A percentile compares a stretch with the other conserved stretches of the same genome.
These are phyloP conservation scores for Ustulina deusta DNA, from an alignment of 2,329 filamentous ascomycete genomes.

Conservation along the genomic window DNA sequence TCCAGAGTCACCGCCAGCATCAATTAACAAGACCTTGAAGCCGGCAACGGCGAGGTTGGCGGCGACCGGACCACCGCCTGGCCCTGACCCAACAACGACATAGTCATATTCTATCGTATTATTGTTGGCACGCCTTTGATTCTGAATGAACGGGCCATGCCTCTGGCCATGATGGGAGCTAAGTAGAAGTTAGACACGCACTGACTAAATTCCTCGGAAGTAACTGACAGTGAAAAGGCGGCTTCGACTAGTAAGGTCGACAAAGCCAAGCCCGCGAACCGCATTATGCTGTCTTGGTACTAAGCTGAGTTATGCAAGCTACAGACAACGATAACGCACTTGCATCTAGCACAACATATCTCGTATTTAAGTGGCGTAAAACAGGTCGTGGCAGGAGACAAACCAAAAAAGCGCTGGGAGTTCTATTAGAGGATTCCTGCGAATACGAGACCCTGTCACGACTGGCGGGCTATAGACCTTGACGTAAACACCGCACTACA, in stretches of 20 bases:
- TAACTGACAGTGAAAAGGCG: conserved; percentile 18
- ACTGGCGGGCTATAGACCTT: neutral
- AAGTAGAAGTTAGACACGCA: conserved; percentile 5
- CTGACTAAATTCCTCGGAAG: neutral
- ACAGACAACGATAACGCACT: neutral
- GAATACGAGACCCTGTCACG: neutral
- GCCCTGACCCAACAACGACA: conserved; percentile 63
- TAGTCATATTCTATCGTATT: conserved; percentile 46
- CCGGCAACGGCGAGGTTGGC: conserved; percentile 64
- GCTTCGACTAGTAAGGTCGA: conserved; percentile 11
- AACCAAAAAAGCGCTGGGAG: neutral
- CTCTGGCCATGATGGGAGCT: conserved; percentile 22
- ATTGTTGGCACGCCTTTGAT: conserved; percentile 11
- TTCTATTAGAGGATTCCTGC: neutral
- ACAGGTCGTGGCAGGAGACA: neutral
- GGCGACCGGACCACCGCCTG: conserved; percentile 64
- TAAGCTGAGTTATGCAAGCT: conserved; percentile 11
- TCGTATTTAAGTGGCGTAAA: neutral
- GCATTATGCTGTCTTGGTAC: conserved; percentile 19
- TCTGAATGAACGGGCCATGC: conserved; percentile 15
- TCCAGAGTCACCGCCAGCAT: conserved; percentile 63
- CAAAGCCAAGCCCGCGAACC: conserved; percentile 18
- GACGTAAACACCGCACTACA: neutral
- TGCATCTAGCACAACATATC: conserved; percentile 9
- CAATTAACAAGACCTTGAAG: conserved; percentile 65